Conservation (phyloP, 192 early-diverging fungal genomes). For the Podila epicladia region DNA sequence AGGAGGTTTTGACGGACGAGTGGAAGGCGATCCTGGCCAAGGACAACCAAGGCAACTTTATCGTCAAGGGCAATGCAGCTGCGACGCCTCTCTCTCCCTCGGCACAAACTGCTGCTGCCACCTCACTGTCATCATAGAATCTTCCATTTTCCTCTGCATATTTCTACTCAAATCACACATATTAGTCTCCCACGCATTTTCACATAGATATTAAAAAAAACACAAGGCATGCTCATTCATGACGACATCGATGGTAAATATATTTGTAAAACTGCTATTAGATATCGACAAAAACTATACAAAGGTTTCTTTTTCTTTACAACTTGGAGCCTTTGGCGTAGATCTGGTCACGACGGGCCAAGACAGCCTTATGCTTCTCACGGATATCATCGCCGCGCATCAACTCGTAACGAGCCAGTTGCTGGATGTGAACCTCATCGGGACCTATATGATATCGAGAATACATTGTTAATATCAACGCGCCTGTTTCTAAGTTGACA, state of each 20-base stretch:
- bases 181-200: too few relatives aligned
- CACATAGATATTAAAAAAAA: background rate
- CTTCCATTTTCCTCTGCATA: background rate
- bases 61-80: constrained; percentile 27
- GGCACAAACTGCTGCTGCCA: background rate
- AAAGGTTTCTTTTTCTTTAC: constrained; percentile 4
- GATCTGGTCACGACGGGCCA: constrained; percentile 27
- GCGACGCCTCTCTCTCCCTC: background rate
- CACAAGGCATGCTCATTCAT: too few relatives aligned
- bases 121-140: constrained; percentile 5
- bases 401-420: constrained; percentile 85
- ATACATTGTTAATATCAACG: too few relatives aligned
- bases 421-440: constrained; percentile 90
- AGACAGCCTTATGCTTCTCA: constrained; percentile 25
- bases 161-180: background rate
- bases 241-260: too few relatives aligned
- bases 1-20: constrained; percentile 35
- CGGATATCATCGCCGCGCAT: constrained; percentile 58
- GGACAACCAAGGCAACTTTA: constrained; percentile 41
- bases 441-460: constrained; percentile 46
- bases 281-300: too few relatives aligned
- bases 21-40: constrained; percentile 52
- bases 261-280: too few relatives aligned
- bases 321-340: constrained; percentile 26
- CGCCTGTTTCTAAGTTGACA: constrained; percentile 8